Base-by-base conservation (phyloP, 768 basidiomycete species). In the Suillus clintonianus region DNA sequence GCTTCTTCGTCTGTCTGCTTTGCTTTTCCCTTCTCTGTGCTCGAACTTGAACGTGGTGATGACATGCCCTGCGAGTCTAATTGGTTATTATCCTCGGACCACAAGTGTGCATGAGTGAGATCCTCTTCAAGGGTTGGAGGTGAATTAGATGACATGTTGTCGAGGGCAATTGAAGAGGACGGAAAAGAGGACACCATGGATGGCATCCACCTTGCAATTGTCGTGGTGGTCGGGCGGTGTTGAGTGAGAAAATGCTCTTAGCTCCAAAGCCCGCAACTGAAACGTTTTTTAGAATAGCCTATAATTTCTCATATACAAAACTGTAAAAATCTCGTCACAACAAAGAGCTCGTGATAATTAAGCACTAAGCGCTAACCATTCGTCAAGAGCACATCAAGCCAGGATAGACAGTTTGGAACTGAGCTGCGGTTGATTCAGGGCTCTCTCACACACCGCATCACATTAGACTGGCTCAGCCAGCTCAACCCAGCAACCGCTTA, bases 111-210 rank as follows among this genome's bases (percentile, higher is more conserved):
- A 17, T 74, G 68, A 56, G 72, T 71, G 65, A 85, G 78, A 66
- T 87, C 84, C 62, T 83, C 81, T 62, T 84, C 85, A 5, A 78
- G 69, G 15, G 77, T 71, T 24, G 78, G 80, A 19, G 37, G 39
- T 13, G 39, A 4, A 27, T 30, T 27, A 19, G 39, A 57, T 17
- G 56, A 27, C 74, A 55, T 24, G 75, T 73, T n/a, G 74, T 67
- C 32, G 80, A 78, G 11, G 79, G 74, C 42, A 80, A 77, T 45
- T 78, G 72, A 24, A 79, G 80, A 34, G 78, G 72, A 27, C 71
- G 58, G 19, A 67, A 7, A 17, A 60, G 55, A 39, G 17, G 32
- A 43, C 39, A n/a, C 62, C 36, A 19, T 62, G 30, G 15, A 48
- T 51, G 51, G n/a, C 17, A 19, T n/a, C 39, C 63, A 60, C 53